phyloP scores from a whole-genome alignment of 768 basidiomycete species.

The Exsudoporus frostii region DNA sequence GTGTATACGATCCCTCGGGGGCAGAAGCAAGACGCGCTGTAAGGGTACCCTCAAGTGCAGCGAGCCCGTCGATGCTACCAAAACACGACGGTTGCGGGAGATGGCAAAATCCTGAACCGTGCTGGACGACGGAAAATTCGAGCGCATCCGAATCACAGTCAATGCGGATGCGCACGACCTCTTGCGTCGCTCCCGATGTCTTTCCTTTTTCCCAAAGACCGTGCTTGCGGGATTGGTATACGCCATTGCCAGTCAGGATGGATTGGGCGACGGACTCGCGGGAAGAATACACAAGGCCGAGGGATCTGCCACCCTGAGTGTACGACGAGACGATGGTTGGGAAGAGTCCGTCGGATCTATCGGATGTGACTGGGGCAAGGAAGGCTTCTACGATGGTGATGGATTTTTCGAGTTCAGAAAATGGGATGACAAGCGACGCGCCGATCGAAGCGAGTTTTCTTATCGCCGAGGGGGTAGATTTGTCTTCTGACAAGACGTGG shows the following conservation, averaged over 20 bases:
- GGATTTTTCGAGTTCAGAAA: constrained; percentile 57
- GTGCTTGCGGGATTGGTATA: constrained; percentile 95
- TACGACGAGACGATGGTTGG: constrained; percentile 85
- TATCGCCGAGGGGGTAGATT: constrained; percentile 59
- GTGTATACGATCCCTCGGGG: constrained; percentile 91
- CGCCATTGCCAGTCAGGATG: constrained; percentile 84
- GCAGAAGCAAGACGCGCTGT: constrained; percentile 67
- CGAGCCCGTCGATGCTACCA: constrained; percentile 72
- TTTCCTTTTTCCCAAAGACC: constrained; percentile 97
- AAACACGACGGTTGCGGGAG: constrained; percentile 87
- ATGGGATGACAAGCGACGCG: constrained; percentile 69
- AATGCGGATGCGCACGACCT: constrained; percentile 72
- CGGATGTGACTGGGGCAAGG: constrained; percentile 76
- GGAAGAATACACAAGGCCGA: constrained; percentile 97
- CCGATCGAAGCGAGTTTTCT: constrained; percentile 55
- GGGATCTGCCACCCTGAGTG: constrained; percentile 61
- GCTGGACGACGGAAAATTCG: constrained; percentile 86
- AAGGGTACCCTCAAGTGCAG: constrained; percentile 78
- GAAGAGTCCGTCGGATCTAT: constrained; percentile 89
- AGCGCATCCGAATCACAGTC: constrained; percentile 95
- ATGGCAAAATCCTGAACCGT: constrained; percentile 93
- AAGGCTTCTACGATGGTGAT: constrained; percentile 84
- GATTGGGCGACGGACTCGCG: constrained; percentile 79
- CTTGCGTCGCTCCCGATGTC: constrained; percentile 91
- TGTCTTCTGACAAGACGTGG: constrained; percentile 52